A percentile compares a stretch with the other conserved stretches of the same genome.
Evolutionary conservation across 441 rosid genomes (phyloP).

Genomic region (Pelargonium australe): DNA sequence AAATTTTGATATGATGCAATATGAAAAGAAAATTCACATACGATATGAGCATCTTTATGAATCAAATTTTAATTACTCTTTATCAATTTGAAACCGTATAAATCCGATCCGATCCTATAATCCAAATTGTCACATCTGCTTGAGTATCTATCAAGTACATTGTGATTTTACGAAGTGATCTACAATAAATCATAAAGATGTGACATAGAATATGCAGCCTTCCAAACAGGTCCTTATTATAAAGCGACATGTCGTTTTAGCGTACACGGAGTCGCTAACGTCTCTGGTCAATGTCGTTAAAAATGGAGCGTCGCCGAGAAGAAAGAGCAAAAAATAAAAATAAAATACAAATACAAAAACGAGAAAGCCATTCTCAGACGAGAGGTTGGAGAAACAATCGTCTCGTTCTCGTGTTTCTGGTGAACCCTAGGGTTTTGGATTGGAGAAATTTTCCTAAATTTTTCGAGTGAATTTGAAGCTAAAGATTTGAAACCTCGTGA

Average conservation of each 20-base stretch:
- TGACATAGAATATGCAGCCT: too few relatives aligned
- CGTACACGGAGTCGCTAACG: neutral
- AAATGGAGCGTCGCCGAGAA: slow-evolving; percentile 2
- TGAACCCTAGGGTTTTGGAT: slow-evolving; percentile 1
- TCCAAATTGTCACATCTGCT: too few relatives aligned
- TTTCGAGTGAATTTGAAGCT: neutral
- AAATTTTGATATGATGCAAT: too few relatives aligned
- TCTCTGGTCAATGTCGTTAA: slow-evolving; percentile 1
- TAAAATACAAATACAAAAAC: neutral
- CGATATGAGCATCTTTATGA: too few relatives aligned
- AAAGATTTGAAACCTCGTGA: neutral
- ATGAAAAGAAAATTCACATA: too few relatives aligned
- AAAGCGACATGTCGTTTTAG: too few relatives aligned
- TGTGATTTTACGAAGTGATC: too few relatives aligned
- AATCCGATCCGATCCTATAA: too few relatives aligned
- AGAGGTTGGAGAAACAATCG: neutral
- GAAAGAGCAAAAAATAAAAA: neutral
- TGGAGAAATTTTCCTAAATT: neutral
- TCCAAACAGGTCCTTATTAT: neutral
- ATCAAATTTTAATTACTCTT: too few relatives aligned
- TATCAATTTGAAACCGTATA: too few relatives aligned
- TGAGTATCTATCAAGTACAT: too few relatives aligned
- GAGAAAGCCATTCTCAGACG: neutral
- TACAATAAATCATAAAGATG: too few relatives aligned
- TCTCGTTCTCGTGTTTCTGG: neutral